Percentiles rank a stretch among this genome's conserved stretches.
phyloP scores from a whole-genome alignment of 2,329 filamentous ascomycete genomes.

The Teratosphaeria gauchensis region DNA sequence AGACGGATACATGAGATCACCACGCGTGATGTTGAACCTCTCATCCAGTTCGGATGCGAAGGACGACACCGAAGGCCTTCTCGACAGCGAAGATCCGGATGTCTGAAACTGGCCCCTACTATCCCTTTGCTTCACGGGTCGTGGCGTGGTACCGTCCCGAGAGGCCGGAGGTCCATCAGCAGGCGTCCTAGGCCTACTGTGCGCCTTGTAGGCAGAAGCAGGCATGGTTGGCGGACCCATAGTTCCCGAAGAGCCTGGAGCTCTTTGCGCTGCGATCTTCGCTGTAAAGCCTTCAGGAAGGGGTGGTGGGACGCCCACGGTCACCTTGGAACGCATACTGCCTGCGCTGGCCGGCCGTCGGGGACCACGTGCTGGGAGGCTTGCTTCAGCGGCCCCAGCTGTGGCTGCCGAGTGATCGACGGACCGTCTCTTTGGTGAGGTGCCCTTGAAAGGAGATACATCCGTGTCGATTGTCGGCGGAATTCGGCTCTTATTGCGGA shows the following conservation, averaged over 20 bases:
- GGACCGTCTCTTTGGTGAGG: slow-evolving; percentile 3
- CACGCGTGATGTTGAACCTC: slow-evolving; percentile 66
- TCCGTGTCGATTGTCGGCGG: slow-evolving; percentile 7
- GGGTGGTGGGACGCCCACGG: slow-evolving; percentile 42
- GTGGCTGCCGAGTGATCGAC: slow-evolving; percentile 7
- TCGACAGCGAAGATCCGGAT: slow-evolving; percentile 37
- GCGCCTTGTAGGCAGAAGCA: slow-evolving; percentile 59
- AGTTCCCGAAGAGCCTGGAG: slow-evolving; percentile 28
- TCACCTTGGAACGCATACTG: slow-evolving; percentile 49
- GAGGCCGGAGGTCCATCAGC: slow-evolving; percentile 15
- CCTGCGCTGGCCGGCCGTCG: slow-evolving; percentile 61
- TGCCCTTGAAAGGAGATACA: slow-evolving; percentile 10
- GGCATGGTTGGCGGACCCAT: slow-evolving; percentile 85
- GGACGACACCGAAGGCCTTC: slow-evolving; percentile 83
- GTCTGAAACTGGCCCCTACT: slow-evolving; percentile 35
- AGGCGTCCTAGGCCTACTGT: slow-evolving; percentile 21
- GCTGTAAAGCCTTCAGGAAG: slow-evolving; percentile 75
- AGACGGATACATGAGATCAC: slow-evolving; percentile 43
- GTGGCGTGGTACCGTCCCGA: slow-evolving; percentile 48
- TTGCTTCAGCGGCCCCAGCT: slow-evolving; percentile 10
- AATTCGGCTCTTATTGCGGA: slow-evolving; percentile 44
- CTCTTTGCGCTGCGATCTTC: slow-evolving; percentile 61
- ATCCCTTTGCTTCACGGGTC: slow-evolving; percentile 35
- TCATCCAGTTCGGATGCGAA: slow-evolving; percentile 91
- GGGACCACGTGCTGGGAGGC: slow-evolving; percentile 9